phyloP scores from a whole-genome alignment of 176 grass and related monocot species.

The Saccharum spontaneum region DNA sequence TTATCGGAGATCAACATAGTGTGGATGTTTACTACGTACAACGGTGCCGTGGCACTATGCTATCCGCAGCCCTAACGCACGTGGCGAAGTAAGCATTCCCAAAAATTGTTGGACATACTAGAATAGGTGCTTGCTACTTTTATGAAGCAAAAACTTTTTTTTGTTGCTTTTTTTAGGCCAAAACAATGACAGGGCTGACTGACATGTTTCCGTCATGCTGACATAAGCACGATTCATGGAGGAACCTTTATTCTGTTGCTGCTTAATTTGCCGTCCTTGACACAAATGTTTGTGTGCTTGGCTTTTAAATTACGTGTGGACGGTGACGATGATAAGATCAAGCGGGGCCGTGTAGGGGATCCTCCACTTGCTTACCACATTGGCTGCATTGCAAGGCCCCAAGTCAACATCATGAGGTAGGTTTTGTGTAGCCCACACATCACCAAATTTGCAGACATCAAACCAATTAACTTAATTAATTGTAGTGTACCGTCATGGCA shows the following conservation, averaged over 20 bases:
- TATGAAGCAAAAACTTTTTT: too few species aligned
- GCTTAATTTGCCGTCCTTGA: not conserved
- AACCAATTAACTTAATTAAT: not conserved
- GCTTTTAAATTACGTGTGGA: constrained; percentile 22
- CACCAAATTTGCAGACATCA: constrained; percentile 17
- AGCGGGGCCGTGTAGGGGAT: not conserved
- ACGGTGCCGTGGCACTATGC: too few species aligned
- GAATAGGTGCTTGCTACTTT: too few species aligned
- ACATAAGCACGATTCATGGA: not conserved
- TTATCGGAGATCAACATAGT: too few species aligned
- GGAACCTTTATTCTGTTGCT: not conserved
- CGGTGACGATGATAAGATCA: constrained; percentile 34
- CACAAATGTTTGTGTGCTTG: not conserved
- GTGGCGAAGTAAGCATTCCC: too few species aligned
- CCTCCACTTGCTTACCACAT: not conserved
- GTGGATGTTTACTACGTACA: too few species aligned
- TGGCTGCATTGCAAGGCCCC: not conserved
- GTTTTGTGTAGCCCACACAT: constrained; percentile 7
- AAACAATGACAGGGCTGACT: not conserved
- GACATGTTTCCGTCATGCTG: not conserved
- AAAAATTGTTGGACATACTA: too few species aligned
- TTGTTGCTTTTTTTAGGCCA: not conserved
- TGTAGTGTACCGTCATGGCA: not conserved
- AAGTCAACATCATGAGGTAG: constrained; percentile 39
- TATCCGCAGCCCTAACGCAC: too few species aligned